These are phyloP conservation scores for Delitschia confertaspora DNA, from an alignment of 495 filamentous ascomycete species.

Conservation along the genomic window DNA sequence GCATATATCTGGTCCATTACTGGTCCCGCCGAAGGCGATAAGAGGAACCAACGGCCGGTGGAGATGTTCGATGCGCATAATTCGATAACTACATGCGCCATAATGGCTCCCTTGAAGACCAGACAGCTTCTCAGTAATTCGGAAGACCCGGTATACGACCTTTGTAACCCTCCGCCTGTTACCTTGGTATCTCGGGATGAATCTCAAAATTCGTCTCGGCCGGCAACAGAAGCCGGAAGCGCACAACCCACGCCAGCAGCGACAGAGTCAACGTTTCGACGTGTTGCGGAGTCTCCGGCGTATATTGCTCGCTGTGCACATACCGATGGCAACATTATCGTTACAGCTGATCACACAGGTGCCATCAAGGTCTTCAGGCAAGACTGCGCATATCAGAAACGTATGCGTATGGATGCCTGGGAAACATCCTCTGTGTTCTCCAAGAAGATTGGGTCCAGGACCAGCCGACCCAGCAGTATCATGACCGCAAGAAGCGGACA, in stretches of 20 bases:
- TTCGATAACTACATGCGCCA: constrained; percentile 74
- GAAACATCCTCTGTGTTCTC: constrained; percentile 71
- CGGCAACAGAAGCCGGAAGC: constrained; percentile 28
- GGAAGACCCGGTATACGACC: constrained; percentile 86
- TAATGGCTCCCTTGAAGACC: constrained; percentile 74
- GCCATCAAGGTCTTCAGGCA: constrained; percentile 90
- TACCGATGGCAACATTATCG: constrained; percentile 78
- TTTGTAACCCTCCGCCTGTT: constrained; percentile 92
- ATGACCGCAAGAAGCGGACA: constrained; percentile 48
- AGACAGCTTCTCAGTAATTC: constrained; percentile 68
- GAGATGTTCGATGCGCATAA: constrained; percentile 88
- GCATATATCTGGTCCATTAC: constrained; percentile 80
- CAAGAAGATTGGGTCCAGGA: constrained; percentile 49
- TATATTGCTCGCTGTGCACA: constrained; percentile 70
- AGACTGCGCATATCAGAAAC: constrained; percentile 70
- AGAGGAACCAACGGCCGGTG: constrained; percentile 66
- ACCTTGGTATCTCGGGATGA: constrained; percentile 71
- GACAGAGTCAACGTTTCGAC: constrained; percentile 41
- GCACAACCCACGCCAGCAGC: constrained; percentile 27
- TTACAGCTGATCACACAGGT: constrained; percentile 81
- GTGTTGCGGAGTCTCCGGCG: constrained; percentile 52
- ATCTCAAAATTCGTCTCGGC: constrained; percentile 35
- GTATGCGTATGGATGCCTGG: constrained; percentile 50
- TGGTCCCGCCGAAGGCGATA: constrained; percentile 49
- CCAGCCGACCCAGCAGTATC: constrained; percentile 59